Base-by-base conservation (phyloP, 176 grass and related monocot species). In the Oryza officinalis region DNA sequence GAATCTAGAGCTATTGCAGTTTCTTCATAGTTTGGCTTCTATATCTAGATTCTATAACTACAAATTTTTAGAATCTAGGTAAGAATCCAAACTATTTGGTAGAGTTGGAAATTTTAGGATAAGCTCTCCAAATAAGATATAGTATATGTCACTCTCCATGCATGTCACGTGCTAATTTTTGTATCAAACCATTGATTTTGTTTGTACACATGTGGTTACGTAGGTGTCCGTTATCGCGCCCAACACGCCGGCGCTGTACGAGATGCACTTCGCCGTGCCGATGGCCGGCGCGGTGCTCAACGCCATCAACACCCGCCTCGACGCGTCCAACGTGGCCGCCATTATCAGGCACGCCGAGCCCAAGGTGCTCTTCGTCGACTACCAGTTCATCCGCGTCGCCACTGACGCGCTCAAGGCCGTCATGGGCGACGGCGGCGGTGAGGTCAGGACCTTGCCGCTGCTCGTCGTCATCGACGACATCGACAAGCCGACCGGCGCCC, bases 181-280 rank as follows among this genome's bases (percentile, higher is more conserved):
- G 13, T 31, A 12, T 31, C 27, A 6, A 9, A 8, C 13, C 2
- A 20, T 37, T 84, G 26, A 50, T 50, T 50, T 38, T 47, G 10
- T 22, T 8, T 60, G 1, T 65, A 37, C 0, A 37, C 5, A 38
- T 38, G 37, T 38, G 37, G 37, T 38, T 38, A 38, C 37, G 7
- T 28, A 92, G 90, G 90, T 92, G 3, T 94, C 92, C 1, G 81
- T 94, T 4, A 81, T 94, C 1, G 89, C 92, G 10, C 92, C 92
- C 4, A 94, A 91, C 69, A 75, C 90, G 2, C 89, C 92, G 9
- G 89, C 92, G 0, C 28, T 91, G 3, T 94, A 94, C 25, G 87
- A 94, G 86, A 84, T 91, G 85, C 92, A 94, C 84, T 94, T 94
- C 41, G 86, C 67, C 10, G 92, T 94, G 80, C 92, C 92, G 28